Evolutionary conservation across 768 basidiomycete species (phyloP).

Genomic region (Phylloporus arenicola): DNA sequence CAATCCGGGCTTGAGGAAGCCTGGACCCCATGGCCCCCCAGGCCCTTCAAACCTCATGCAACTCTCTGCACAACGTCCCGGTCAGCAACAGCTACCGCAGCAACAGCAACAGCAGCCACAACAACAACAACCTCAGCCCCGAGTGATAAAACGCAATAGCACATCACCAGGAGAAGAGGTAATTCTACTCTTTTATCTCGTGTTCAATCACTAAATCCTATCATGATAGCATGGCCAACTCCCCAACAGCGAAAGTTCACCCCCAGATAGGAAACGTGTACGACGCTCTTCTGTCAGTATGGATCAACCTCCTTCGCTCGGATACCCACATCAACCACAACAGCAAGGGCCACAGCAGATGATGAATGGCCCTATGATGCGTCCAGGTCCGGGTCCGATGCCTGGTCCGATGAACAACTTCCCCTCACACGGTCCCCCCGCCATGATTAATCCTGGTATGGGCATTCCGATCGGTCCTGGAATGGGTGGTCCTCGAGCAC

Average conservation of each 20-base stretch:
- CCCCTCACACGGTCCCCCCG: conserved; percentile 25
- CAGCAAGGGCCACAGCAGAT: conserved; percentile 36
- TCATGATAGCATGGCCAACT: conserved; percentile 40
- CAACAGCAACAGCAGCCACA: conserved; percentile 11
- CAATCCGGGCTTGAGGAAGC: conserved; percentile 18
- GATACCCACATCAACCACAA: conserved; percentile 30
- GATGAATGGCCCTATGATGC: conserved; percentile 39
- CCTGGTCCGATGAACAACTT: conserved; percentile 34
- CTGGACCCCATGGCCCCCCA: conserved; percentile 25
- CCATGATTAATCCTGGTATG: conserved; percentile 31
- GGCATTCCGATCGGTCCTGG: conserved; percentile 31
- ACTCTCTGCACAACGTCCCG: conserved; percentile 38
- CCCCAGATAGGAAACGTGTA: conserved; percentile 50
- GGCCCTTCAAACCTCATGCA: conserved; percentile 32
- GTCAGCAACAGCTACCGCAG: conserved; percentile 13
- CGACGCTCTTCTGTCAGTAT: conserved; percentile 44
- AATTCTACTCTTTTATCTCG: conserved; percentile 6
- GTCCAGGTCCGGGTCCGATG: conserved; percentile 27
- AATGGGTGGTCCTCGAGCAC: conserved; percentile 30
- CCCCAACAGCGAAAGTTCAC: conserved; percentile 48
- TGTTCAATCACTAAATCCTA: conserved; percentile 2
- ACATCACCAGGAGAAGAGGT: conserved; percentile 64
- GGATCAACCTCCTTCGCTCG: conserved; percentile 38
- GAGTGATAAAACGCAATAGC: conserved; percentile 47
- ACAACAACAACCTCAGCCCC: conserved; percentile 24